Percentiles rank a stretch among this genome's conserved stretches.
Conservation (phyloP, 1,284 basidiomycete species). For the Peniophora sp. region DNA sequence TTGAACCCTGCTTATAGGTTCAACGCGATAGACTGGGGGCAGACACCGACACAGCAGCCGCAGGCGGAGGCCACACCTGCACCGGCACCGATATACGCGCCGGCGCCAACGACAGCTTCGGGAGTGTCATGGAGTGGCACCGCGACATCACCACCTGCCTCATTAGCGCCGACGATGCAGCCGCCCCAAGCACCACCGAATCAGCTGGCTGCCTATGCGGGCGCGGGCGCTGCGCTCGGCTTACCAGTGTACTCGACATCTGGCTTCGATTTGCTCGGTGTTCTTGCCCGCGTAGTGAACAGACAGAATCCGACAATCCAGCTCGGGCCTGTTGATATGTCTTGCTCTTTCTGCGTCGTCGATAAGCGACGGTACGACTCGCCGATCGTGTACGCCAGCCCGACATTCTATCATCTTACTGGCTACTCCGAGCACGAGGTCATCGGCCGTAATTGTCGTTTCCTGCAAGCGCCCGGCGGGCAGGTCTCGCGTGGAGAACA, state of each 20-base stretch:
- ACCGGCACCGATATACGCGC: too few species aligned
- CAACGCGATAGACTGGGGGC: conserved; percentile 6
- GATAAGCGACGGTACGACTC: conserved; percentile 76
- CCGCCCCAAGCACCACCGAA: conserved; percentile 1
- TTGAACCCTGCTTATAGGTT: conserved; percentile 2
- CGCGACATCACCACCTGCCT: neutral
- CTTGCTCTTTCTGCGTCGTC: conserved; percentile 84
- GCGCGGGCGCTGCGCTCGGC: conserved; percentile 14
- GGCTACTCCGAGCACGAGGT: conserved; percentile 78
- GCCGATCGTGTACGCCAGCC: conserved; percentile 86
- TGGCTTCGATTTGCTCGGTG: conserved; percentile 84
- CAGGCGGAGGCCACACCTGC: too few species aligned
- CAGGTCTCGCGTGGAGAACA: conserved; percentile 54
- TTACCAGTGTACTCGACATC: conserved; percentile 77
- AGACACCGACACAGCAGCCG: too few species aligned
- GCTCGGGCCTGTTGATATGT: conserved; percentile 88
- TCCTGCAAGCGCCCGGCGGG: conserved; percentile 75
- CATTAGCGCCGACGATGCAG: neutral
- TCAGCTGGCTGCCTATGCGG: conserved; percentile 1
- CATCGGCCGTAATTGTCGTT: conserved; percentile 86
- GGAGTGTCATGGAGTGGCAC: too few species aligned
- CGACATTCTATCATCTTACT: conserved; percentile 73
- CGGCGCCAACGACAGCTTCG: too few species aligned
- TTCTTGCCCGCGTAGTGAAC: conserved; percentile 71
- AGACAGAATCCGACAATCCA: conserved; percentile 71